These are phyloP conservation scores for Fusarium scirpi DNA, from an alignment of 2,329 filamentous ascomycete species.

Conservation along the genomic window DNA sequence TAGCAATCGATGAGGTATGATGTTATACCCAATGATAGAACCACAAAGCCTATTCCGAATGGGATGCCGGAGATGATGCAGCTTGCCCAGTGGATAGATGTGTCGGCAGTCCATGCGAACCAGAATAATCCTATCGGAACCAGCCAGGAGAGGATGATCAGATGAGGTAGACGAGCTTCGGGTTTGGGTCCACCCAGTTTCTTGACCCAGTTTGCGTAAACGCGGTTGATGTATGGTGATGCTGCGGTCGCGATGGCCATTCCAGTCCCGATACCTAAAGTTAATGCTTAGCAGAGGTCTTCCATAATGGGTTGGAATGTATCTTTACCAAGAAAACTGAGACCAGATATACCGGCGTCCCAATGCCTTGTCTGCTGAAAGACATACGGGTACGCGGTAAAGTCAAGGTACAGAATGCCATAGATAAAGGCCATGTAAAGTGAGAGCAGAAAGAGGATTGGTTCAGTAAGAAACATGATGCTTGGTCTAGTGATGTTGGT, in stretches of 20 bases:
- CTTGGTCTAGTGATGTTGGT: neutral
- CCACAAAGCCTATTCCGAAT: constrained; percentile 65
- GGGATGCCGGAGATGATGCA: constrained; percentile 50
- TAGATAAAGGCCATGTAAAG: neutral
- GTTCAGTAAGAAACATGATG: neutral
- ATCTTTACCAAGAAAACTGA: neutral
- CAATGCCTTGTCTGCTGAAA: neutral
- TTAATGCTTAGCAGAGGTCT: fast-evolving
- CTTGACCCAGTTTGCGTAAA: neutral
- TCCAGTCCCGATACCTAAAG: neutral
- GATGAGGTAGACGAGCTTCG: neutral
- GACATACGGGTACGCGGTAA: neutral
- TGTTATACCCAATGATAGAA: constrained; percentile 44
- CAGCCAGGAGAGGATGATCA: neutral
- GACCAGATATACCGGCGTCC: neutral
- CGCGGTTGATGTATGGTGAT: neutral
- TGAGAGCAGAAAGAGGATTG: neutral
- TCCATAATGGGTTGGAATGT: fast-evolving
- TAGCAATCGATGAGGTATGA: constrained; percentile 24
- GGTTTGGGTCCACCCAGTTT: neutral
- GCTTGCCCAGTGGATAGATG: constrained; percentile 65
- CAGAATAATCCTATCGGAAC: constrained; percentile 60
- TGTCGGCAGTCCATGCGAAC: constrained; percentile 69
- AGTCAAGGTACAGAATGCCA: neutral
- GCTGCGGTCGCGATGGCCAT: neutral